phyloP scores from a whole-genome alignment of 176 grass and related monocot genomes.

The Canna indica region DNA sequence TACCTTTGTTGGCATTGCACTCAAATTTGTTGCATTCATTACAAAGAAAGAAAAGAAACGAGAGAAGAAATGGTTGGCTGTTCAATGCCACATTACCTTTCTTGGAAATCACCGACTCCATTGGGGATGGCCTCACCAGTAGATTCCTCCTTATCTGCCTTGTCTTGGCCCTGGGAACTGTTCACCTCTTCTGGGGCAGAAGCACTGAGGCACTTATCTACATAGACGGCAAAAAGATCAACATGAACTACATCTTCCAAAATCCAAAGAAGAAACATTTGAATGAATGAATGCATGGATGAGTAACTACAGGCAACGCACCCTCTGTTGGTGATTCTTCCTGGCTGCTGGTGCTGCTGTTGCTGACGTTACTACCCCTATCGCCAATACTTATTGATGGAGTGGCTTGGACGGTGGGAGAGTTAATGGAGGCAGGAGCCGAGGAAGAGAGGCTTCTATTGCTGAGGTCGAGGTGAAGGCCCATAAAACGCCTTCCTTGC shows the following conservation, averaged over 20 bases:
- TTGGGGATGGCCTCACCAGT: background rate
- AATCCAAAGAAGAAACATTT: no score
- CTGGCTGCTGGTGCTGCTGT: background rate
- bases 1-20: background rate
- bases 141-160: constrained; percentile 10
- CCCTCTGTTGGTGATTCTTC: constrained; percentile 6
- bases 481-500: constrained; percentile 23
- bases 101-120: background rate
- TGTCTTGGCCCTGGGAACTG: background rate
- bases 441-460: background rate
- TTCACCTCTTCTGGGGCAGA: background rate
- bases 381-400: background rate
- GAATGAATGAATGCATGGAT: background rate
- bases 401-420: background rate
- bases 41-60: background rate
- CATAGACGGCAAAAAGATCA: background rate
- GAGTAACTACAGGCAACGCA: background rate
- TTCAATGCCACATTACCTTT: background rate
- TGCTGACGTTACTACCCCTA: background rate
- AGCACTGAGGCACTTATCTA: constrained; percentile 1
- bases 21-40: background rate
- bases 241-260: background rate
- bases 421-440: background rate
- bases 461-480: constrained; percentile 28
- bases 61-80: background rate